Conservation (phyloP, 495 filamentous ascomycete genomes). For the Evernia prunastri region DNA sequence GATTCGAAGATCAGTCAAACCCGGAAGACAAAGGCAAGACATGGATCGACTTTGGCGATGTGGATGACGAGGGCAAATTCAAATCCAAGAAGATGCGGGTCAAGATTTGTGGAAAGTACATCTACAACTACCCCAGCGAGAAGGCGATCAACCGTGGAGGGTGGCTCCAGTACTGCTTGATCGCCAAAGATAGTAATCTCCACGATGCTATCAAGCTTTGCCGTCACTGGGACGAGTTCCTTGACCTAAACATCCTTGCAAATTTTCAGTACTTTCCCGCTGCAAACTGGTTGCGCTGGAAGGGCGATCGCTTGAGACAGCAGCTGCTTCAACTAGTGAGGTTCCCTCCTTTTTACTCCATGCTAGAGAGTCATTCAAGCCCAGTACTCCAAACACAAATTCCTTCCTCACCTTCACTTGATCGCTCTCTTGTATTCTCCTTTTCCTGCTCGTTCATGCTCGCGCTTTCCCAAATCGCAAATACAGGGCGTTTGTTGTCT, state of each 20-base stretch:
- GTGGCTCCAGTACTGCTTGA: constrained; percentile 50
- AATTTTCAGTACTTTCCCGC: constrained; percentile 46
- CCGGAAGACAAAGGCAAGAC: constrained; percentile 14
- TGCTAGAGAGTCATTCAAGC: background rate
- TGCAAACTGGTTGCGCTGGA: constrained; percentile 40
- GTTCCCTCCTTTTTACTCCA: background rate
- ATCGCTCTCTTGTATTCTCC: background rate
- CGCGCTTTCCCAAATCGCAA: background rate
- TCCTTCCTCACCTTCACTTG: background rate
- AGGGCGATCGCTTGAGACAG: constrained; percentile 33
- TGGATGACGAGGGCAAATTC: constrained; percentile 24
- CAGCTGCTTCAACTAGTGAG: constrained; percentile 38
- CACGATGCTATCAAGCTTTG: constrained; percentile 45
- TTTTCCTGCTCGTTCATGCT: background rate
- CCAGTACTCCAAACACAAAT: background rate
- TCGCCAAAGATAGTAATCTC: constrained; percentile 45
- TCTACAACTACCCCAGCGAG: constrained; percentile 52
- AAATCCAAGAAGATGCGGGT: constrained; percentile 37
- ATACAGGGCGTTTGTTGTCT: background rate
- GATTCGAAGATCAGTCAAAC: constrained; percentile 2
- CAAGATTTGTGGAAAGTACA: constrained; percentile 44
- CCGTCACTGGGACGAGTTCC: constrained; percentile 50
- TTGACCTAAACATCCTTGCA: constrained; percentile 42
- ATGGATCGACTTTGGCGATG: constrained; percentile 25
- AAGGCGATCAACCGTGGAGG: constrained; percentile 44